Conservation (phyloP, 139 green algal species). For the Auxenochlorella pyrenoidosa region DNA sequence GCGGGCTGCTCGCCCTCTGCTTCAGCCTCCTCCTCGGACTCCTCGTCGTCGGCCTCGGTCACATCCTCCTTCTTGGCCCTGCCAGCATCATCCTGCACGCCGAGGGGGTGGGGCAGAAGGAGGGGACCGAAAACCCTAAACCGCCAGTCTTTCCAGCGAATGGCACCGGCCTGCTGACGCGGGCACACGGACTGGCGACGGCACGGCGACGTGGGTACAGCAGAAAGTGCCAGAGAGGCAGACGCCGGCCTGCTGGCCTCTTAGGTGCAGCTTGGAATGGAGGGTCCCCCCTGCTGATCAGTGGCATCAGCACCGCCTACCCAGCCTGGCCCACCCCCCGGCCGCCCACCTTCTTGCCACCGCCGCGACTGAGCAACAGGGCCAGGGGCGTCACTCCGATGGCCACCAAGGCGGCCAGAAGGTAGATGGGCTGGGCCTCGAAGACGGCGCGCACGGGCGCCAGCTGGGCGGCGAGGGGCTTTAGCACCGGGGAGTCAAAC, state of each 20-base stretch:
- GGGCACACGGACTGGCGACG: no score
- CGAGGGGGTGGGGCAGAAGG: neutral
- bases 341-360: neutral
- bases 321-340: no score
- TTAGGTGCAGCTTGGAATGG: no score
- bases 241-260: no score
- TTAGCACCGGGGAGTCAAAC: slow-evolving; percentile 28
- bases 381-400: slow-evolving; percentile 5
- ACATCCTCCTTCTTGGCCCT: slow-evolving; percentile 8
- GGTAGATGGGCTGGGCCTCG: slow-evolving; percentile 18
- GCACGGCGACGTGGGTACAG: no score
- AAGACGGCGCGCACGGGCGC: neutral
- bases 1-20: neutral
- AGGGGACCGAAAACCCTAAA: no score
- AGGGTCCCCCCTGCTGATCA: no score
- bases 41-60: slow-evolving; percentile 5
- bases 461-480: neutral
- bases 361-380: neutral
- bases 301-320: no score
- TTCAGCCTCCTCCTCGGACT: slow-evolving; percentile 3
- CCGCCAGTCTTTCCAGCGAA: no score
- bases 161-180: no score
- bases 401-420: neutral
- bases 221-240: no score
- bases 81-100: neutral